Conservation (phyloP, 208 protist genomes). For the Leptomonas seymouri region DNA sequence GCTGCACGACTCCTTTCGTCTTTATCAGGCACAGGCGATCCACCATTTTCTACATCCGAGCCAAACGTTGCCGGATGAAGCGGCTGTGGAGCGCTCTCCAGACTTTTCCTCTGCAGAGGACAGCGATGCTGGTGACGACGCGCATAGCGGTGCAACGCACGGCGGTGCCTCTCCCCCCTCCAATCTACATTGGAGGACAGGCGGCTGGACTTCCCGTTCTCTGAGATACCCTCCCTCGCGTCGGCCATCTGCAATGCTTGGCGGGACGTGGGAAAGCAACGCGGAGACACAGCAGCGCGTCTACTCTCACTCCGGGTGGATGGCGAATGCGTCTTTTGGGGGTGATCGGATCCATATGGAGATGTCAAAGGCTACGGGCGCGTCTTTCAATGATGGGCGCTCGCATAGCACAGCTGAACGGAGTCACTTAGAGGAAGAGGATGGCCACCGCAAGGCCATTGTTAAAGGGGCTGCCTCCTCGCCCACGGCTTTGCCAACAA, state of each 20-base stretch:
- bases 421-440: no score
- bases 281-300: background rate
- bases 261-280: background rate
- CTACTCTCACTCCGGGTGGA: no score
- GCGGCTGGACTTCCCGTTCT: background rate
- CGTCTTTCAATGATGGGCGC: no score
- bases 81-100: slow-evolving; percentile 7
- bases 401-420: no score
- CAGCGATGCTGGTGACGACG: slow-evolving; percentile 4
- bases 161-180: background rate
- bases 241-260: background rate
- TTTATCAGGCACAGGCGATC: slow-evolving; percentile 5
- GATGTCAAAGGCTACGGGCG: no score
- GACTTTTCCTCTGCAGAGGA: slow-evolving; percentile 14
- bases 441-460: no score
- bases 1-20: background rate
- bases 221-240: background rate
- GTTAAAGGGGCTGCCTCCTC: no score
- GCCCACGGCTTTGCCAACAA: no score
- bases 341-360: background rate
- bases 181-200: background rate
- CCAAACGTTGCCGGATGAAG: slow-evolving; percentile 21
- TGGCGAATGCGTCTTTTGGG: background rate
- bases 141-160: background rate
- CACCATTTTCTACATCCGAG: slow-evolving; percentile 10